Evolutionary conservation across 2,329 filamentous ascomycete genomes (phyloP).

Genomic region (Fusarium sp.): DNA sequence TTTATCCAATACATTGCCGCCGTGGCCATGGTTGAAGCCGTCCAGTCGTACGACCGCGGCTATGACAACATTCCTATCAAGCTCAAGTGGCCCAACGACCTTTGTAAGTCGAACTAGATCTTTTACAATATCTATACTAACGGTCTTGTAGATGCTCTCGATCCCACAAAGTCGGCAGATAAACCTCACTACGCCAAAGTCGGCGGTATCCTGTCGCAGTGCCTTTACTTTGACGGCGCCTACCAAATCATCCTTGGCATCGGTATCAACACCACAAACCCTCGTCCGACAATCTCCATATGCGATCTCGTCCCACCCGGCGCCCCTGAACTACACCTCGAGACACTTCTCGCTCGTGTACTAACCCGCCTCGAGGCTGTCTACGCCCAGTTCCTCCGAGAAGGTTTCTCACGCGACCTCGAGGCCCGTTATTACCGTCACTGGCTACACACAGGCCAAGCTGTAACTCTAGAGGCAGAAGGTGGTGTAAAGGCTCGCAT

Average conservation of each 20-base stretch:
- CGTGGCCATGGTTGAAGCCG: conserved; percentile 85
- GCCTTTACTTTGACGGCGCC: conserved; percentile 78
- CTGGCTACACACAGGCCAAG: conserved; percentile 86
- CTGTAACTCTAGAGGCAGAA: conserved; percentile 81
- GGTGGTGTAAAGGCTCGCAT: conserved; percentile 81
- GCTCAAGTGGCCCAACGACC: conserved; percentile 98
- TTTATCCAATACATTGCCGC: conserved; percentile 95
- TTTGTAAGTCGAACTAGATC: conserved; percentile 65
- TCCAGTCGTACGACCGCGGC: conserved; percentile 81
- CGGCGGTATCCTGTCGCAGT: conserved; percentile 92
- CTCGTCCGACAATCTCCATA: conserved; percentile 87
- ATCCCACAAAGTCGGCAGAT: conserved; percentile 65
- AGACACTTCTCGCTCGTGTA: conserved; percentile 85
- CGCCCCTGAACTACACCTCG: conserved; percentile 72
- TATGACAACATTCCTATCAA: conserved; percentile 83
- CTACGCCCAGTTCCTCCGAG: conserved; percentile 78
- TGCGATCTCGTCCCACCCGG: conserved; percentile 73
- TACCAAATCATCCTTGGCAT: conserved; percentile 90
- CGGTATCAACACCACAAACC: conserved; percentile 88
- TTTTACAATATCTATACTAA: not conserved
- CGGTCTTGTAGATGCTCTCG: conserved; percentile 67
- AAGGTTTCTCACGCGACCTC: conserved; percentile 79
- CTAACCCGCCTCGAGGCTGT: conserved; percentile 81
- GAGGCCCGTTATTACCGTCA: conserved; percentile 82
- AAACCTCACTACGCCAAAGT: conserved; percentile 81